A percentile compares a stretch with the other conserved stretches of the same genome.
Conservation (phyloP, 768 basidiomycete genomes). For the Auriscalpium vulgare region DNA sequence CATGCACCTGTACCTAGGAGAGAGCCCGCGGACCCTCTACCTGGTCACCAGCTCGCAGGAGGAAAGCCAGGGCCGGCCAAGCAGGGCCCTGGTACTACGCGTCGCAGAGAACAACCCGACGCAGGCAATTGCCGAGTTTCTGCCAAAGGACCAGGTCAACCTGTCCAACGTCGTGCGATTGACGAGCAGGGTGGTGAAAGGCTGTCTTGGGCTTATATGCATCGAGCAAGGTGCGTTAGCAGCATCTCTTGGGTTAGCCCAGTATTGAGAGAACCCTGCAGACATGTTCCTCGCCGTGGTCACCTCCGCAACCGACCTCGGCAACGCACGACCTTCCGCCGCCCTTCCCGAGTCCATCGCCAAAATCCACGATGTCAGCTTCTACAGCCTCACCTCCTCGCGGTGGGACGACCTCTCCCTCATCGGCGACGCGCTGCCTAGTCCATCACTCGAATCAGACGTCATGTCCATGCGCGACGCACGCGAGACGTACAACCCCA, state of each 20-base stretch:
- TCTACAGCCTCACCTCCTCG: conserved; percentile 79
- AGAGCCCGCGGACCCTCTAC: conserved; percentile 61
- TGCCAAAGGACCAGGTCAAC: conserved; percentile 67
- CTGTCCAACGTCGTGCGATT: conserved; percentile 53
- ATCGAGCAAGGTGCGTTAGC: conserved; percentile 53
- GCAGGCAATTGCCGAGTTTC: conserved; percentile 83
- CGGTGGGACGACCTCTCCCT: conserved; percentile 73
- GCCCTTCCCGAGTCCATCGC: conserved; percentile 58
- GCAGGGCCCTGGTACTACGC: conserved; percentile 64
- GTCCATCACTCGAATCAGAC: conserved; percentile 46
- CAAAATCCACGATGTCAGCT: conserved; percentile 82
- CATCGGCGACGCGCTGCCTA: conserved; percentile 44
- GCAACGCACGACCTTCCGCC: conserved; percentile 57
- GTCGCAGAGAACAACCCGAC: conserved; percentile 39
- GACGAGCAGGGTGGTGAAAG: conserved; percentile 67
- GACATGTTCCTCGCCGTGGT: conserved; percentile 85
- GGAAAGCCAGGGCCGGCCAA: conserved; percentile 51
- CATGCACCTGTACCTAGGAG: conserved; percentile 74
- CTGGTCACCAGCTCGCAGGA: conserved; percentile 66
- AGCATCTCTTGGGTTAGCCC: neutral
- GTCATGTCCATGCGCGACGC: conserved; percentile 30
- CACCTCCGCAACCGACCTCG: conserved; percentile 67
- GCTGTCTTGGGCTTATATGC: conserved; percentile 77
- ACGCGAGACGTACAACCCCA: conserved; percentile 38
- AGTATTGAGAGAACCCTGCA: conserved; percentile 18